A percentile compares a stretch with the other conserved stretches of the same genome.
These are phyloP conservation scores for Alternaria atra DNA, from an alignment of 2,329 filamentous ascomycete genomes.

Conservation along the genomic window DNA sequence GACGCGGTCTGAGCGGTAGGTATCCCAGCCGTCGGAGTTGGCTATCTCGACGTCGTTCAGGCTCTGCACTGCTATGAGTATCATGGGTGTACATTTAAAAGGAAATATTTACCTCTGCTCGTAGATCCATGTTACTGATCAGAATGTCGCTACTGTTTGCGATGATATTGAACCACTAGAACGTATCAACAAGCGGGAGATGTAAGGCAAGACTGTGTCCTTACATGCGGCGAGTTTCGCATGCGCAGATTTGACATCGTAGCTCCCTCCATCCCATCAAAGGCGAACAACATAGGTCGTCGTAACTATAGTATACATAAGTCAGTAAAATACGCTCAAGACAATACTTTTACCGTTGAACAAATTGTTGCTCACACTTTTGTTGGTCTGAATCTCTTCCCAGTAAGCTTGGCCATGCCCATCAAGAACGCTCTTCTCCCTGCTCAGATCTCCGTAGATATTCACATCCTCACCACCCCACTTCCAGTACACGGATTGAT, in stretches of 20 bases:
- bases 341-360: background rate
- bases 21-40: background rate
- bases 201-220: background rate
- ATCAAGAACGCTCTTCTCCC: conserved; percentile 11
- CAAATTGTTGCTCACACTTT: background rate
- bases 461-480: conserved; percentile 69
- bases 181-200: background rate
- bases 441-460: conserved; percentile 63
- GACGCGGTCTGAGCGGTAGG: background rate
- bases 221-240: background rate
- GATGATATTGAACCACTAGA: background rate
- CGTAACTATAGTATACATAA: background rate
- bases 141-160: background rate
- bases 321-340: background rate
- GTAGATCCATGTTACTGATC: background rate
- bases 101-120: background rate
- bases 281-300: background rate
- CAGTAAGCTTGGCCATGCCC: background rate
- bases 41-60: background rate
- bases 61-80: background rate
- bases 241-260: background rate
- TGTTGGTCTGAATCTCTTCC: background rate
- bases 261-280: background rate
- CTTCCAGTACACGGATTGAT: conserved; percentile 69
- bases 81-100: background rate